Evolutionary conservation across 2,329 filamentous ascomycete species (phyloP), one percentile per base, ranked within the genome.

Genomic region (Tolypocladium tropicale): DNA sequence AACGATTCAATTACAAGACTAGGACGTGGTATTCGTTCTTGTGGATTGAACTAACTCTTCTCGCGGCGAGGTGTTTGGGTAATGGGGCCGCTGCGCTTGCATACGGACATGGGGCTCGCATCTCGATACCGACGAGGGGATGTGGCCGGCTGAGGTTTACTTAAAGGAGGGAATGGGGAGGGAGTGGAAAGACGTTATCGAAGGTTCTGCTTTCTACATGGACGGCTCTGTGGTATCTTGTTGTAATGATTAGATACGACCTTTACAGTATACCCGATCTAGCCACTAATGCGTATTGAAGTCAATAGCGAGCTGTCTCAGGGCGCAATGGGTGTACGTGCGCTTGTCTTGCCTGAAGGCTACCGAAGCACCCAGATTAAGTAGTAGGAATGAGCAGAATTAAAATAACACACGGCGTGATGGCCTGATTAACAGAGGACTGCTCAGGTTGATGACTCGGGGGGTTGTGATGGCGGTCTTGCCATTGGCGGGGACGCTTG

Each of bases 261-360:
- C n/a, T 68, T 66, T 59, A 63, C 66, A 70, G 67, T 72, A 72
- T 72, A 72, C 70, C 70, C 63, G 62, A 64, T 59, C 63, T 62
- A 68, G 64, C 59, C 62, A 66, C 57, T 70, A 70, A 70, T 70
- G 62, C 62, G 63, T 62, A 65, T 59, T 53, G 56, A 61, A 61
- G 63, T 61, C 58, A 60, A 63, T 7, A 25, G 34, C 14, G 39
- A 18, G 12, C 30, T 25, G 30, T 33, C n/a, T n/a, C n/a, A n/a
- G n/a, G n/a, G n/a, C n/a, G n/a, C n/a, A n/a, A n/a, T n/a, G n/a
- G n/a, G n/a, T n/a, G n/a, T n/a, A n/a, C n/a, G n/a, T n/a, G n/a
- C 12, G 12, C 12, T 1, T n/a, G n/a, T 7, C 36, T 37, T n/a
- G 36, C 36, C 36, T 5, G 10, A 36, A 12, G n/a, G n/a, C n/a